Evolutionary conservation across 2,329 filamentous ascomycete genomes (phyloP), one percentile per base, ranked within the genome.

Genomic region (Monilinia vaccinii-corymbosi): DNA sequence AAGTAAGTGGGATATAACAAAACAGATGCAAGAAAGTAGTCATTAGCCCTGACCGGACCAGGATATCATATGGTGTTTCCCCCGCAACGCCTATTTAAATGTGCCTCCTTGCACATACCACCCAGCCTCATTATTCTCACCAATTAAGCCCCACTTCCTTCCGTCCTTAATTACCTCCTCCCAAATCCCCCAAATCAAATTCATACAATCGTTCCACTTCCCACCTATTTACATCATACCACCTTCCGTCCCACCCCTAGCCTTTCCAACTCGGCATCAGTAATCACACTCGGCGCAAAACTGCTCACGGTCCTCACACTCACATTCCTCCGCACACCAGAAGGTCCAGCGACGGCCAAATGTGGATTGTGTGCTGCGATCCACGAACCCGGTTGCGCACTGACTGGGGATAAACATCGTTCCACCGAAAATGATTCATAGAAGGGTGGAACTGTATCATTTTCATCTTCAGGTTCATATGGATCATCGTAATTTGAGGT

Each of bases 81-180:
- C 2, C 74, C 77, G n/a, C 4, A 76, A 76, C 1, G 70, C 71
- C n/a, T 77, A 75, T 75, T 69, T 74, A 28, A 65, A 69, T 21
- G 64, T 74, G 34, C 10, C 63, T 56, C 62, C 68, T 23, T 70
- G 67, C 28, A 58, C 74, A 23, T 70, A 66, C 23, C 68, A 65
- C 11, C 66, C 36, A 62, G 74, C 45, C 75, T 73, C 21, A 61
- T 71, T 23, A 61, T 71, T 46, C 65, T 67, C 32, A 66, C 69
- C 58, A 66, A 71, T 61, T 69, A 68, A 28, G 13, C 25, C n/a
- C n/a, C 4, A 36, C 11, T 16, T 23, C n/a, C 49, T 34, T n/a
- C 23, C 34, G 25, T 23, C 25, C 49, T 40, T n/a, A 5, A 14
- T 40, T 40, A 16, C 14, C 18, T 7, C n/a, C n/a, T 10, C 8